These are phyloP conservation scores for Daldinia concentrica DNA, from an alignment of 495 filamentous ascomycete species.

Conservation along the genomic window DNA sequence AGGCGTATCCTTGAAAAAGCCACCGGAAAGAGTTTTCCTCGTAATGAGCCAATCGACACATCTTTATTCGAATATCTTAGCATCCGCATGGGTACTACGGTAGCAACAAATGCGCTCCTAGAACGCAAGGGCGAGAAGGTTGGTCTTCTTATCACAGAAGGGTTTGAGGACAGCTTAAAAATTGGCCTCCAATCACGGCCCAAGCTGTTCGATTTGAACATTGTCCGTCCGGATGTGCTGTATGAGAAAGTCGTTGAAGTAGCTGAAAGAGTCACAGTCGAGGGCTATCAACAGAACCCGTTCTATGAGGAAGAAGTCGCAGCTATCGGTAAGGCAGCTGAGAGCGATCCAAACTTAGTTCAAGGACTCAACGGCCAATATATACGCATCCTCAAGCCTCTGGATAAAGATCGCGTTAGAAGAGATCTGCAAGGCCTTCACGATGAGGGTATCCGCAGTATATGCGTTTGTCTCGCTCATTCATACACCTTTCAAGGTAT, in stretches of 20 bases:
- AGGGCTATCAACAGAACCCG: slow-evolving; percentile 11
- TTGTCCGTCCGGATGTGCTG: slow-evolving; percentile 76
- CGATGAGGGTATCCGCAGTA: slow-evolving; percentile 27
- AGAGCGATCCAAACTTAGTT: slow-evolving; percentile 17
- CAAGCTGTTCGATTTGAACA: slow-evolving; percentile 80
- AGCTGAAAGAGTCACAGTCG: slow-evolving; percentile 68
- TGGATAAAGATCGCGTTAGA: slow-evolving; percentile 27
- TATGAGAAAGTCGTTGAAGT: slow-evolving; percentile 80
- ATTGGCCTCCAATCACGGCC: slow-evolving; percentile 85
- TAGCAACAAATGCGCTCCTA: slow-evolving; percentile 85
- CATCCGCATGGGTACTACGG: slow-evolving; percentile 87
- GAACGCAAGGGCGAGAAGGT: slow-evolving; percentile 92
- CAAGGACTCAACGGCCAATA: slow-evolving; percentile 12
- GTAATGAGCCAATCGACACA: slow-evolving; percentile 30
- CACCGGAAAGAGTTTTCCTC: slow-evolving; percentile 28
- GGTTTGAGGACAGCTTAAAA: slow-evolving; percentile 89
- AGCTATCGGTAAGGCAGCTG: slow-evolving; percentile 7
- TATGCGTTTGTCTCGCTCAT: slow-evolving; percentile 68
- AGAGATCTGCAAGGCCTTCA: slow-evolving; percentile 30
- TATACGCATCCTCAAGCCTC: slow-evolving; percentile 28
- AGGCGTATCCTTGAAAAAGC: slow-evolving; percentile 39
- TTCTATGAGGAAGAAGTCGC: slow-evolving; percentile 10
- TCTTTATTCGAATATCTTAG: slow-evolving; percentile 55
- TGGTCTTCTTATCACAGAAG: slow-evolving; percentile 86
- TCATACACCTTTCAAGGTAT: slow-evolving; percentile 54